A percentile compares a stretch with the other conserved stretches of the same genome.
Evolutionary conservation across 371 early-diverging fungal genomes (phyloP).

Genomic region (Lichtheimia ramosa): DNA sequence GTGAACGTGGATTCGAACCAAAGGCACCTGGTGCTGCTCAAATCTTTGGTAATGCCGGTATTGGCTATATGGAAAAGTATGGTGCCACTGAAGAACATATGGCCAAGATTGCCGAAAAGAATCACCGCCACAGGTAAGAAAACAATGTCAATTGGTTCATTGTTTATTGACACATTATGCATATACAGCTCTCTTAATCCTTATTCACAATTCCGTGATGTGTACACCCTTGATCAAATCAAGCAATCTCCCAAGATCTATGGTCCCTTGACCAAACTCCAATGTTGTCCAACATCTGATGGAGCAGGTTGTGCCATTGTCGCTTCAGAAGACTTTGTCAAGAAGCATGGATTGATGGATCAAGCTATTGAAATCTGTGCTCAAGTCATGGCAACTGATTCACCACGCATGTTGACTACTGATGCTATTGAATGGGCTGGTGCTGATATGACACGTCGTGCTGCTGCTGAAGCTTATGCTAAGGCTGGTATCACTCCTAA

Average conservation of each 20-base stretch:
- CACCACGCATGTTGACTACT: conserved; percentile 56
- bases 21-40: conserved; percentile 72
- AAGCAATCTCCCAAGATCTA: conserved; percentile 65
- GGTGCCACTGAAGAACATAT: conserved; percentile 62
- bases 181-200: conserved; percentile 64
- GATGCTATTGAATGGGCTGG: conserved; percentile 73
- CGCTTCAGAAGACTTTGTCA: conserved; percentile 72
- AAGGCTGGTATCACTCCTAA: conserved; percentile 62
- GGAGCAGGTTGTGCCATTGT: conserved; percentile 74
- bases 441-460: conserved; percentile 72
- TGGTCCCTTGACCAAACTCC: conserved; percentile 76
- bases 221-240: conserved; percentile 70
- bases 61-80: conserved; percentile 70
- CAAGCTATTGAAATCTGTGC: conserved; percentile 75
- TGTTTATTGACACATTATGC: not conserved
- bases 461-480: conserved; percentile 59
- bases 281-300: conserved; percentile 84
- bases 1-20: conserved; percentile 58
- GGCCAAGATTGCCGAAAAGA: conserved; percentile 79
- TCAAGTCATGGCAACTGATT: conserved; percentile 78
- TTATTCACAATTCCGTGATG: conserved; percentile 78
- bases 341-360: conserved; percentile 59
- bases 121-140: conserved; percentile 66
- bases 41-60: conserved; percentile 80
- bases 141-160: not conserved